Base-by-base conservation (phyloP, 768 basidiomycete species). In the Macrolepiota dolichaula region DNA sequence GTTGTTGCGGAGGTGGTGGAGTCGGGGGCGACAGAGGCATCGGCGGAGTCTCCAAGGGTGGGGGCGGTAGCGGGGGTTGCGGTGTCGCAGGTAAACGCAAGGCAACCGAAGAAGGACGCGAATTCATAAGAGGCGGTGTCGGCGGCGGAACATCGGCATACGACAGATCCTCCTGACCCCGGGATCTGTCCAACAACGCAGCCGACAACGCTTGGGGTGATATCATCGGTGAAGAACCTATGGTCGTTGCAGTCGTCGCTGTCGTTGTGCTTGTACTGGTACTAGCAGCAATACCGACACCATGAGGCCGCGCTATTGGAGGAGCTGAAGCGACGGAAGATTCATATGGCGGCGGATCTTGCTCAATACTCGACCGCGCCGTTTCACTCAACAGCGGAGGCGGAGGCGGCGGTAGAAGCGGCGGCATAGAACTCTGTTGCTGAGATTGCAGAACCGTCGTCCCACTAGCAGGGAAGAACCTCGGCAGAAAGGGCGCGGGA, bases 391-490 rank as follows among this genome's bases (percentile, higher is more conserved):
- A 32, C 7, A 32, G 7, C 29, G 29, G 29, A 7, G 19, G 9
- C 32, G 46, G 15, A 11, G 25, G 42, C 27, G 47, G 22, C 17
- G 47, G 57, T 5, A 25, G 22, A 35, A 22, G n/a, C 4, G 13
- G 6, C 2, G 32, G 32, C 7, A 32, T 32, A 3, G 29, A 32
- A 32, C 3, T 7, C 4, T 25, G n/a, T 25, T 38, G 49, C 10
- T 12, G 12, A 19, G 24, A 24, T 11, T 29, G 37, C 17, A 51
- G 29, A 19, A 50, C 49, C 12, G 81, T 80, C 12, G 81, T 80
- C 9, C 80, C 81, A n/a, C n/a, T n/a, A n/a, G n/a, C n/a, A 27
- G 83, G 84, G 79, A 85, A 85, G 70, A 78, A 85, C 66, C 82
- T 79, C 70, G 84, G 82, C 19, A 82, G 70, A 69, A 85, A 85